Evolutionary conservation across 2,329 filamentous ascomycete genomes (phyloP), one percentile per base, ranked within the genome.

Genomic region (Aureobasidium leucospermi): DNA sequence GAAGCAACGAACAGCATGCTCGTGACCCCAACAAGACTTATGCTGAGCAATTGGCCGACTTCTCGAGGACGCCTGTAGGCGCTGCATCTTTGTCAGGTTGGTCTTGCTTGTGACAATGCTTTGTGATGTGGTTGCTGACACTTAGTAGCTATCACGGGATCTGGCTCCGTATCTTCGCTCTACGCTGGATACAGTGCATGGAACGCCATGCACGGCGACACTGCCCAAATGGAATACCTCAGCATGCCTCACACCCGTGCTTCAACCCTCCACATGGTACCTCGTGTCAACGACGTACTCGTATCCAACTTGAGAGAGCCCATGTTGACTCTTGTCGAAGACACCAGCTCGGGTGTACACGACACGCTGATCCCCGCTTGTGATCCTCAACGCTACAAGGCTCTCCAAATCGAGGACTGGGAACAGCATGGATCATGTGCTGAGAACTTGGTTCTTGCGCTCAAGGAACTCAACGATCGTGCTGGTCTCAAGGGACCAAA

Each of bases 151-250:
- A 70, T 77, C 45, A 76, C 75, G 1, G 78, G 78, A 8, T 75
- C 73, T 15, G 77, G 78, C 16, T 77, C 77, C 39, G 73, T 75
- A n/a, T 73, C 73, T 46, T 75, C 75, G 1, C 67, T 78, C 1
- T 79, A 78, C 58, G 77, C 77, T 8, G 77, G 74, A 49, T 80
- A 79, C 67, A 73, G 68, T n/a, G 77, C 77, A 7, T 79, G 75
- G 67, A 73, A 74, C 43, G 68, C 71, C 3, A 62, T 63, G 42
- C 69, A 69, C 4, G 69, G 68, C 10, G 63, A 67, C 11, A 65
- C 69, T 28, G 73, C 74, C 7, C 59, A 65, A 2, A 78, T 78
- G 75, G 76, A 79, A 61, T 78, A 74, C 65, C 71, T 79, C 58
- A 76, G 73, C 34, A 74, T 79, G 60, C 69, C 75, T 1, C 77